phyloP scores from a whole-genome alignment of 148 eudicot genomes.

The Euryodendron excelsum region DNA sequence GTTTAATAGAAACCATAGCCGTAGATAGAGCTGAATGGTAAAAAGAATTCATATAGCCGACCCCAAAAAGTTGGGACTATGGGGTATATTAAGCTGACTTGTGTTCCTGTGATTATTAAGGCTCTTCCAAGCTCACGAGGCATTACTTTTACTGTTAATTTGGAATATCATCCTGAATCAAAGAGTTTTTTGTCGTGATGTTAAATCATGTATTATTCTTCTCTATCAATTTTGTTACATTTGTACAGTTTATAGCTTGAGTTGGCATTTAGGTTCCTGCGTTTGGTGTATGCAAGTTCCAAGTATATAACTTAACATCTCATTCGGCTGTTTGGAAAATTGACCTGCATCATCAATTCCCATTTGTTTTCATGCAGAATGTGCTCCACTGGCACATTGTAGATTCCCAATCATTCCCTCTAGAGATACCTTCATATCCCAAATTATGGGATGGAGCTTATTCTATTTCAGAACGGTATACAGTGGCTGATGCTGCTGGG shows the following conservation, averaged over 20 bases:
- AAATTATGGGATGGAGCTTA: conserved; percentile 87
- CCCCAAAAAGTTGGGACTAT: too few species aligned
- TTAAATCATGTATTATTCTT: neutral
- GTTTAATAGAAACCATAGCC: too few species aligned
- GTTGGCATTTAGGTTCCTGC: neutral
- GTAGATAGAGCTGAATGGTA: too few species aligned
- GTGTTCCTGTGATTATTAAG: too few species aligned
- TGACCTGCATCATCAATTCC: neutral
- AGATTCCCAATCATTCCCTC: conserved; percentile 84
- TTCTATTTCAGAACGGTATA: conserved; percentile 70
- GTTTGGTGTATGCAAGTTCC: neutral
- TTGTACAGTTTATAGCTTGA: neutral
- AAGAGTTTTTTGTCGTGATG: too few species aligned
- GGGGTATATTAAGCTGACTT: too few species aligned
- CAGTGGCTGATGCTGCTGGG: conserved; percentile 74
- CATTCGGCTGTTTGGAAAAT: neutral
- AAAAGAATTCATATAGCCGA: too few species aligned
- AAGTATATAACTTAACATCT: neutral
- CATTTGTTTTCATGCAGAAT: conserved; percentile 48
- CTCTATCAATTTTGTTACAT: neutral
- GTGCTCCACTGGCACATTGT: conserved; percentile 98
- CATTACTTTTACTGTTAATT: too few species aligned
- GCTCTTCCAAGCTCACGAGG: too few species aligned
- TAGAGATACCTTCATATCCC: conserved; percentile 90
- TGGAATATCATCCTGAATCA: too few species aligned